Evolutionary conservation across 495 filamentous ascomycete species (phyloP), one percentile per base, ranked within the genome.

Genomic region (Penicillium bialowiezense): DNA sequence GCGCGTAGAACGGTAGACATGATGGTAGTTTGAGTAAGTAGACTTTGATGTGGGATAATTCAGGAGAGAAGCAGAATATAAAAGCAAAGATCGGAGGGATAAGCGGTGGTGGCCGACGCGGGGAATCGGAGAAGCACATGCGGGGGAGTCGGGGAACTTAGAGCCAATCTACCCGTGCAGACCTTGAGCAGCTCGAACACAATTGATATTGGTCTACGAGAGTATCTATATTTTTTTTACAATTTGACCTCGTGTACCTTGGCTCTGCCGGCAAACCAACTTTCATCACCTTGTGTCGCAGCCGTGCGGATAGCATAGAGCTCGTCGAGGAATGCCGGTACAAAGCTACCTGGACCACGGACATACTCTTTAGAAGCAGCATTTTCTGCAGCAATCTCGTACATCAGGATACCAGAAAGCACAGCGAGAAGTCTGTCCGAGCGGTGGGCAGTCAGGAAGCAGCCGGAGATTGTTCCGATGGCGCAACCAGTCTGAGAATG

Each of bases 321-420:
- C 59, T 84, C 86, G 54, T 97, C 91, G 17, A 97, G 70, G 58
- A 95, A 91, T 0, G 86, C 87, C 2, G 89, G 86, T 7, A 95
- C 79, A 70, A 97, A 97, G 13, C 88, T 92, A 1, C 91, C 91
- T 0, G 91, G 90, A 0, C 91, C 91, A 37, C 78, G 71, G 15
- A 86, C 89, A 45, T 88, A 81, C 7, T 70, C 68, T 41, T 82
- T 74, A 15, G 50, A 60, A 5, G 67, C 69, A 0, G 92, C 91
- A 14, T 79, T 66, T 67, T 96, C 89, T 10, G 91, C 87, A 1
- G 93, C 90, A 46, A 93, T 86, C 69, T 91, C 90, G 63, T 86
- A 97, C 62, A 87, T 82, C 33, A 93, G 57, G 14, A 95, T 63
- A 2, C 80, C 91, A 5, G 89, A 80, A 6, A 89, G 63, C 0